Conservation (phyloP, 345 rosid species). For the Draba incana region DNA sequence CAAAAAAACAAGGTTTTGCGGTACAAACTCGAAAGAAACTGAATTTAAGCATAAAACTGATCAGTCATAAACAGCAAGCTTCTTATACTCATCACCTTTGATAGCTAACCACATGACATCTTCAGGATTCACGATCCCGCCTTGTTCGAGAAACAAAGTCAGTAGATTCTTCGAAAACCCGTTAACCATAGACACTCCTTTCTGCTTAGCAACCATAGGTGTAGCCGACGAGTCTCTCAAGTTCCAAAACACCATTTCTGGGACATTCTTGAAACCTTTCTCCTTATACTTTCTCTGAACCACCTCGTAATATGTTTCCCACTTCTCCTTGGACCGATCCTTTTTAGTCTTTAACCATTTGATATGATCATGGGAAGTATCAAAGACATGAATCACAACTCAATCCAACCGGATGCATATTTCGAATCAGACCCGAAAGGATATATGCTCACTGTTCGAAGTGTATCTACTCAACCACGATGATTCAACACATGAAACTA, state of each 20-base stretch:
- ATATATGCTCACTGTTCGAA: too few species aligned
- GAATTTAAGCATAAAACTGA: neutral
- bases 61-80: conserved; percentile 41
- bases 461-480: too few species aligned
- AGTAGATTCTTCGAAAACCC: conserved; percentile 51
- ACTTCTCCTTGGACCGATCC: conserved; percentile 16
- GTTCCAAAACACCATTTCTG: conserved; percentile 55
- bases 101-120: conserved; percentile 44
- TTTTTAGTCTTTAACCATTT: neutral
- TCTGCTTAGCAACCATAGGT: conserved; percentile 35
- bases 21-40: conserved; percentile 8
- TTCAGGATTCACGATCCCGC: conserved; percentile 41
- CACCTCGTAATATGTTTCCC: conserved; percentile 55
- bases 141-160: conserved; percentile 46
- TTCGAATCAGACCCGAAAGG: too few species aligned
- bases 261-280: conserved; percentile 50
- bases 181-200: conserved; percentile 48
- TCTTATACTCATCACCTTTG: conserved; percentile 40
- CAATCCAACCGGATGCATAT: too few species aligned
- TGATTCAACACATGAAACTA: too few species aligned
- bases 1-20: neutral
- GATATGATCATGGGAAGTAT: too few species aligned
- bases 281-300: conserved; percentile 51
- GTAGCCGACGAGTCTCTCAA: conserved; percentile 42
- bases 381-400: too few species aligned